Evolutionary conservation across 176 grass and related monocot genomes (phyloP).

Genomic region (Aegilops sharonensis): DNA sequence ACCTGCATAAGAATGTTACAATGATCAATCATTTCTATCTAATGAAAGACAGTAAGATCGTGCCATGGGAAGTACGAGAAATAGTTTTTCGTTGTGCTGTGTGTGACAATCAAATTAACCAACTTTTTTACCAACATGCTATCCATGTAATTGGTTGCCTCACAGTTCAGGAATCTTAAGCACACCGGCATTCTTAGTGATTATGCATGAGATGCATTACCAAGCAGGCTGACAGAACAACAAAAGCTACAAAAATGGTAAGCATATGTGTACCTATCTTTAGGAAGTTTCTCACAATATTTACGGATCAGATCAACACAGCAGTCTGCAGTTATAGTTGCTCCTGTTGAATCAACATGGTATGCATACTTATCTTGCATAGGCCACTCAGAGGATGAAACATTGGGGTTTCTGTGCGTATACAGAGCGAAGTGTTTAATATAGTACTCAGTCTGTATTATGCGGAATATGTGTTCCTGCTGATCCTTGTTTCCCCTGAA

Average conservation of each 20-base stretch:
- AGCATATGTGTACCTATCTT: slow-evolving; percentile 57
- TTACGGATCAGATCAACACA: slow-evolving; percentile 62
- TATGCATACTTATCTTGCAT: slow-evolving; percentile 51
- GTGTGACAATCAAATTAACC: slow-evolving; percentile 11
- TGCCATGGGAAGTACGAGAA: not conserved
- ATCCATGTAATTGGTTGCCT: not conserved
- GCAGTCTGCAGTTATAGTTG: slow-evolving; percentile 64
- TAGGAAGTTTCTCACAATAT: slow-evolving; percentile 92
- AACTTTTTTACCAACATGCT: slow-evolving; percentile 9
- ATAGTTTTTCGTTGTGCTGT: slow-evolving; percentile 1
- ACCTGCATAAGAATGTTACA: slow-evolving; percentile 38
- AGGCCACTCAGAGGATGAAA: slow-evolving; percentile 26
- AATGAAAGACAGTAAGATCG: slow-evolving; percentile 3
- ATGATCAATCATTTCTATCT: slow-evolving; percentile 6
- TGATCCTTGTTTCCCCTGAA: slow-evolving; percentile 70
- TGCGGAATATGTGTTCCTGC: slow-evolving; percentile 71
- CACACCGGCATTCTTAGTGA: not conserved
- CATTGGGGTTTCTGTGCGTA: slow-evolving; percentile 41
- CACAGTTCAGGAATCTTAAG: not conserved
- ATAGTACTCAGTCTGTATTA: slow-evolving; percentile 70
- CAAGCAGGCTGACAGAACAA: not conserved
- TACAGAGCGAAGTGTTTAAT: slow-evolving; percentile 53
- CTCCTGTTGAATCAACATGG: slow-evolving; percentile 76
- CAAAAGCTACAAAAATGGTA: slow-evolving; percentile 6
- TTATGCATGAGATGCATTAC: slow-evolving; percentile 1